phyloP scores from a whole-genome alignment of 345 rosid genomes.

The Garcia nutans region DNA sequence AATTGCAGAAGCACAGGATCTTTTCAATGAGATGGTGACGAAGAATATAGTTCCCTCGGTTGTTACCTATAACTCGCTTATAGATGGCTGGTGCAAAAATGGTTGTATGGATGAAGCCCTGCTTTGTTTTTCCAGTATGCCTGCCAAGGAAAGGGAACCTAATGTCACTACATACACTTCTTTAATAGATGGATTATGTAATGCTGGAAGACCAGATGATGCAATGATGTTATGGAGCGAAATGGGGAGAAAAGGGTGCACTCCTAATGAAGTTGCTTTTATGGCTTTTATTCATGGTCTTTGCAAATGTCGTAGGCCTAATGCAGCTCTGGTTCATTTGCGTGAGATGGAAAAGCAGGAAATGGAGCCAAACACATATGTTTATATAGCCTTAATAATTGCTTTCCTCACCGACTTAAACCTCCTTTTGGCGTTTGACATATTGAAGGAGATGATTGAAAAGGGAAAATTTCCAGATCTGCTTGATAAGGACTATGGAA shows the following conservation, averaged over 20 bases:
- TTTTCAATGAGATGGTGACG: slow-evolving; percentile 60
- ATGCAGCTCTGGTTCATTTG: slow-evolving; percentile 54
- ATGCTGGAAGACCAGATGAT: slow-evolving; percentile 63
- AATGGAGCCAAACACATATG: slow-evolving; percentile 65
- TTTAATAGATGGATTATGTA: slow-evolving; percentile 66
- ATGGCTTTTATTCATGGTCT: slow-evolving; percentile 77
- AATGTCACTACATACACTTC: slow-evolving; percentile 73
- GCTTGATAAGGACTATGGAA: slow-evolving; percentile 44
- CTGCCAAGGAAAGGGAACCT: slow-evolving; percentile 52
- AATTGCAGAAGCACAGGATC: slow-evolving; percentile 55
- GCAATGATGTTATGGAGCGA: slow-evolving; percentile 68
- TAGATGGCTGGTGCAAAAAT: slow-evolving; percentile 83
- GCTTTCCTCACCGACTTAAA: slow-evolving; percentile 49
- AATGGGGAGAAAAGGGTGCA: slow-evolving; percentile 55
- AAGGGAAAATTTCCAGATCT: slow-evolving; percentile 49
- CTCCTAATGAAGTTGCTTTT: slow-evolving; percentile 55
- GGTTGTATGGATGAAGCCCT: slow-evolving; percentile 52
- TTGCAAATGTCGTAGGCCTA: slow-evolving; percentile 65
- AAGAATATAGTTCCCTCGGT: slow-evolving; percentile 74
- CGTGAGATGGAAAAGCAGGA: slow-evolving; percentile 58
- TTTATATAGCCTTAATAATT: slow-evolving; percentile 50
- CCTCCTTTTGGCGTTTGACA: slow-evolving; percentile 47
- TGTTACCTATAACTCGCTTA: slow-evolving; percentile 66
- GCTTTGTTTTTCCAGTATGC: slow-evolving; percentile 57
- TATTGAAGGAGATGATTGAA: slow-evolving; percentile 58